phyloP scores from a whole-genome alignment of 495 filamentous ascomycete species.

The Pseudoneurospora amorphoporcata region DNA sequence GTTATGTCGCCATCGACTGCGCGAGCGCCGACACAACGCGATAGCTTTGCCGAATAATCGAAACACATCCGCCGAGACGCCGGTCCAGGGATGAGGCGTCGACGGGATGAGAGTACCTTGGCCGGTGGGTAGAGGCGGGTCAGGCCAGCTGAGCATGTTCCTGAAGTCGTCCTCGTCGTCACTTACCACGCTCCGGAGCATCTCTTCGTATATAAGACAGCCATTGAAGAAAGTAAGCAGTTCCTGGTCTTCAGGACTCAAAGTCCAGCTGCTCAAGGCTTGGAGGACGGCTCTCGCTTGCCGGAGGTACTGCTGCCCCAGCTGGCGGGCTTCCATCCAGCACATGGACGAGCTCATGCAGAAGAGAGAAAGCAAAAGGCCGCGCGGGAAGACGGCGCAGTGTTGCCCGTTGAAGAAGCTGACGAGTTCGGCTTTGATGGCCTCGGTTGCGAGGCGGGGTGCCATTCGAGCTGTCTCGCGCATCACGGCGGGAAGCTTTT shows the following conservation, averaged over 20 bases:
- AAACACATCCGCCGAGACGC: conserved; percentile 18
- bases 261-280: conserved; percentile 7
- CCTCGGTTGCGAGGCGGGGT: conserved; percentile 15
- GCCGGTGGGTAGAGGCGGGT: conserved; percentile 2
- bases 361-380: conserved; percentile 21
- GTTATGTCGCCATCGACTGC: conserved; percentile 21
- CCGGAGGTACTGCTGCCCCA: conserved; percentile 19
- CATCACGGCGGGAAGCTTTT: conserved; percentile 22
- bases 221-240: conserved; percentile 24
- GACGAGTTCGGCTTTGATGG: conserved; percentile 19
- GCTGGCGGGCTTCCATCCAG: conserved; percentile 24
- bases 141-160: conserved; percentile 27
- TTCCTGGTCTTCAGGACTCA: conserved; percentile 10
- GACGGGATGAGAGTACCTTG: conserved; percentile 4
- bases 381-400: conserved; percentile 15
- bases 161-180: conserved; percentile 21
- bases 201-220: conserved; percentile 27
- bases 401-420: conserved; percentile 6
- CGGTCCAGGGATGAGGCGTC: conserved; percentile 19
- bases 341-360: conserved; percentile 30
- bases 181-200: conserved; percentile 26
- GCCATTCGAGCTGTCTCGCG: conserved; percentile 19
- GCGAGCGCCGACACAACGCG: conserved; percentile 21
- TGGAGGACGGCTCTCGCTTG: conserved; percentile 19
- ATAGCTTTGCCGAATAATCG: conserved; percentile 25